A percentile compares a stretch with the other conserved stretches of the same genome.
Evolutionary conservation across 192 early-diverging fungal genomes (phyloP).

Genomic region (Geranomyces michiganensis): DNA sequence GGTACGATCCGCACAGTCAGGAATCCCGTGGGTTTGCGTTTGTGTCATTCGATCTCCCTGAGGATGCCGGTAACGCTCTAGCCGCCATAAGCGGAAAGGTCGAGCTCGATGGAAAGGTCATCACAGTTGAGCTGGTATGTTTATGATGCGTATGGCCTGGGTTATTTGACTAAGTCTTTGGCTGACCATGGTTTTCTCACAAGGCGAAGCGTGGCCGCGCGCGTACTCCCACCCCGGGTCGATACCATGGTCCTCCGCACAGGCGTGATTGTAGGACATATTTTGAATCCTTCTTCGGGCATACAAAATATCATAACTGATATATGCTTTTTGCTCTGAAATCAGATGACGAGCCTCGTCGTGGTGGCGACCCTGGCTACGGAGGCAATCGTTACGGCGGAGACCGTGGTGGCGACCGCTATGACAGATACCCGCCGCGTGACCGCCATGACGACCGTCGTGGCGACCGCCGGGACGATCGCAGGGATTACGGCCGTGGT

Average conservation of each 20-base stretch:
- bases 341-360: constrained; percentile 9
- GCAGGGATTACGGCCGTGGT: constrained; percentile 33
- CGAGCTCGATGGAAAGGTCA: constrained; percentile 42
- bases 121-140: constrained; percentile 50
- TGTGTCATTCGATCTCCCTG: constrained; percentile 41
- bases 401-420: constrained; percentile 16
- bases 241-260: constrained; percentile 77
- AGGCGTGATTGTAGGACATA: constrained; percentile 37
- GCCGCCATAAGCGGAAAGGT: constrained; percentile 37
- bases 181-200: constrained; percentile 6
- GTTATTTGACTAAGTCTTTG: background rate
- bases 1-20: constrained; percentile 77
- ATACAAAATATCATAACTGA: background rate
- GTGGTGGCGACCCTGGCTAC: background rate
- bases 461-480: constrained; percentile 29
- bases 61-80: constrained; percentile 46
- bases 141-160: background rate
- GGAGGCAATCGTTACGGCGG: background rate
- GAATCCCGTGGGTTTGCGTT: constrained; percentile 71
- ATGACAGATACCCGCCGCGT: constrained; percentile 18
- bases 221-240: constrained; percentile 78
- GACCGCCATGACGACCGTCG: constrained; percentile 40
- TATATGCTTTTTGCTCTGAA: background rate
- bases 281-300: background rate
- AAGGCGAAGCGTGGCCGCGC: constrained; percentile 71